Evolutionary conservation across 2,329 filamentous ascomycete species (phyloP).

Genomic region (Fusarium heterosporum): DNA sequence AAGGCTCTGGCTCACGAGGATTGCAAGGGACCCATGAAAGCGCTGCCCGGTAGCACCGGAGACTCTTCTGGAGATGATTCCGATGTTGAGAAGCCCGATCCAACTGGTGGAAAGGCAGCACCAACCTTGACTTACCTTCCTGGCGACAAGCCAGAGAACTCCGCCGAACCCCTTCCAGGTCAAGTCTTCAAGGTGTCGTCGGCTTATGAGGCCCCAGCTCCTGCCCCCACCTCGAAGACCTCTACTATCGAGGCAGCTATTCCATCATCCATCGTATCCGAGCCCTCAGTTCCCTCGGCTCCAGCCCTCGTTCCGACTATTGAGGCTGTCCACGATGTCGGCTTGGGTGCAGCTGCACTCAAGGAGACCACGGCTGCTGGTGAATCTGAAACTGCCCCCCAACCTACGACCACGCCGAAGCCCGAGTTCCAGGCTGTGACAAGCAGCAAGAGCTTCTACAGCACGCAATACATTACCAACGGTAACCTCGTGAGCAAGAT

Average conservation of each 20-base stretch:
- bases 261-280: slow-evolving; percentile 15
- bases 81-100: slow-evolving; percentile 22
- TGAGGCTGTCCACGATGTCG: slow-evolving; percentile 17
- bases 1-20: slow-evolving; percentile 68
- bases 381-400: background rate
- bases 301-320: slow-evolving; percentile 23
- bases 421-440: slow-evolving; percentile 42
- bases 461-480: slow-evolving; percentile 66
- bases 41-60: slow-evolving; percentile 73
- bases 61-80: slow-evolving; percentile 54
- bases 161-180: slow-evolving; percentile 55
- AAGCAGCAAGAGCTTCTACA: slow-evolving; percentile 55
- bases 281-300: slow-evolving; percentile 14
- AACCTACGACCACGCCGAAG: slow-evolving; percentile 44
- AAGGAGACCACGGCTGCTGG: slow-evolving; percentile 24
- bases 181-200: slow-evolving; percentile 56
- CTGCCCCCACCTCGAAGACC: slow-evolving; percentile 25
- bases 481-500: slow-evolving; percentile 66
- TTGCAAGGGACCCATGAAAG: slow-evolving; percentile 63
- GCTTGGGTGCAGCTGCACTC: slow-evolving; percentile 10
- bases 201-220: slow-evolving; percentile 34
- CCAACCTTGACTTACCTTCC: slow-evolving; percentile 53
- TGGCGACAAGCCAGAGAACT: slow-evolving; percentile 49
- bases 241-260: slow-evolving; percentile 17
- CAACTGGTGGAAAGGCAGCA: slow-evolving; percentile 19